These are phyloP conservation scores for Curvularia eragrostidis DNA, from an alignment of 2,329 filamentous ascomycete species.

Conservation along the genomic window DNA sequence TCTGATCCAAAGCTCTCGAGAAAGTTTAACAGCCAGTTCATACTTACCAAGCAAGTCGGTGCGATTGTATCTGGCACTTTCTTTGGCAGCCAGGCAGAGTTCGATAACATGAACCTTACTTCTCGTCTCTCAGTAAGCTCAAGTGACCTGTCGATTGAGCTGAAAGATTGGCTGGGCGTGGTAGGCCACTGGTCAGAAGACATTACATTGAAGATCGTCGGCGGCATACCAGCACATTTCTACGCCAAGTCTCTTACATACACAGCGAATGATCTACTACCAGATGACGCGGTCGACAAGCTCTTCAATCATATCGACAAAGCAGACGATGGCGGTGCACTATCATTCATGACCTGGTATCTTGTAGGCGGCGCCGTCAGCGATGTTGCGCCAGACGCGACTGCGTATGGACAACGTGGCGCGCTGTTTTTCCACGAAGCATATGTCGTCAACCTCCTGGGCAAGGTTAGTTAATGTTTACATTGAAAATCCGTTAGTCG, in stretches of 20 bases:
- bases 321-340: slow-evolving; percentile 40
- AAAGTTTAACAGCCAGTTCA: slow-evolving; percentile 45
- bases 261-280: slow-evolving; percentile 40
- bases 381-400: slow-evolving; percentile 40
- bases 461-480: slow-evolving; percentile 14
- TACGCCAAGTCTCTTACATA: slow-evolving; percentile 48
- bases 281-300: slow-evolving; percentile 39
- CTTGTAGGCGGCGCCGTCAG: slow-evolving; percentile 45
- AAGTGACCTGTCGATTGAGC: slow-evolving; percentile 29
- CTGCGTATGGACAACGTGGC: slow-evolving; percentile 44
- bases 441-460: slow-evolving; percentile 48
- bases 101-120: slow-evolving; percentile 43
- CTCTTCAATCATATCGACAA: slow-evolving; percentile 43
- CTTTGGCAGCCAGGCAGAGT: slow-evolving; percentile 44
- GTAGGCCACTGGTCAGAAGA: slow-evolving; percentile 46
- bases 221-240: slow-evolving; percentile 42
- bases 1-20: slow-evolving; percentile 40
- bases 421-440: slow-evolving; percentile 46
- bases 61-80: slow-evolving; percentile 44
- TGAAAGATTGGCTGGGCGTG: slow-evolving; percentile 45
- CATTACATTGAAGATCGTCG: slow-evolving; percentile 37
- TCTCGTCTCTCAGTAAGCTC: slow-evolving; percentile 30
- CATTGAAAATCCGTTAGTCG: neutral
- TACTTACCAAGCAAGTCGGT: slow-evolving; percentile 35
- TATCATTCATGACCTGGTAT: slow-evolving; percentile 48